Percentiles rank a stretch among this genome's conserved stretches.
Evolutionary conservation across 768 basidiomycete genomes (phyloP).

Genomic region (Sarcodon aspratus): DNA sequence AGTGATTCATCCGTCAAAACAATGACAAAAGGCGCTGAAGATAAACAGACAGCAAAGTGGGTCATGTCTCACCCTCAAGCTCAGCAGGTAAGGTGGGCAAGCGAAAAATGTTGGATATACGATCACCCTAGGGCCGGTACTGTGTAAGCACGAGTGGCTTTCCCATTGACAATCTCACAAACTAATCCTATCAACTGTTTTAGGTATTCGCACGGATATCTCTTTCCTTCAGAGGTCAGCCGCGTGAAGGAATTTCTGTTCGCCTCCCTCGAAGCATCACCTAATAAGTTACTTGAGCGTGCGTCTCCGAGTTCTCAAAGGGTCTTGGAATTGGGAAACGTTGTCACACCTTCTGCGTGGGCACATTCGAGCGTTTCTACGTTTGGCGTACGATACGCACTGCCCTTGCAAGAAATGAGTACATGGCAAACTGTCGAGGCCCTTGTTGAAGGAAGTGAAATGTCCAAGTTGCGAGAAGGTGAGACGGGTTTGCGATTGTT

Average conservation of each 20-base stretch:
- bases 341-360: slow-evolving; percentile 43
- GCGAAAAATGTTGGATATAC: slow-evolving; percentile 96
- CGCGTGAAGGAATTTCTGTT: slow-evolving; percentile 50
- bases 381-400: slow-evolving; percentile 68
- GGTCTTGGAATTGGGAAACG: slow-evolving; percentile 10
- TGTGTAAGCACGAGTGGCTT: slow-evolving; percentile 44
- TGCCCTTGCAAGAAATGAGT: slow-evolving; percentile 56
- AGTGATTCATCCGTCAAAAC: slow-evolving; percentile 57
- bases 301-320: not conserved
- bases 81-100: slow-evolving; percentile 73
- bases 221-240: slow-evolving; percentile 82
- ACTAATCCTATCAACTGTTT: slow-evolving; percentile 4
- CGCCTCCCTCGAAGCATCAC: slow-evolving; percentile 35
- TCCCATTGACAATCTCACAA: slow-evolving; percentile 3
- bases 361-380: slow-evolving; percentile 79
- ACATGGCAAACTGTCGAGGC: slow-evolving; percentile 75
- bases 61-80: slow-evolving; percentile 78
- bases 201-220: slow-evolving; percentile 91
- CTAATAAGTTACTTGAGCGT: slow-evolving; percentile 20
- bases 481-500: slow-evolving; percentile 4
- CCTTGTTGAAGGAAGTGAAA: slow-evolving; percentile 82
- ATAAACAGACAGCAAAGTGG: slow-evolving; percentile 91
- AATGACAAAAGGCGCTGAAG: slow-evolving; percentile 74
- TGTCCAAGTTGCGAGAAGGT: slow-evolving; percentile 67
- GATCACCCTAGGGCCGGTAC: slow-evolving; percentile 93